phyloP scores from a whole-genome alignment of 192 early-diverging fungal genomes.

The Dimargaris xerosporica region DNA sequence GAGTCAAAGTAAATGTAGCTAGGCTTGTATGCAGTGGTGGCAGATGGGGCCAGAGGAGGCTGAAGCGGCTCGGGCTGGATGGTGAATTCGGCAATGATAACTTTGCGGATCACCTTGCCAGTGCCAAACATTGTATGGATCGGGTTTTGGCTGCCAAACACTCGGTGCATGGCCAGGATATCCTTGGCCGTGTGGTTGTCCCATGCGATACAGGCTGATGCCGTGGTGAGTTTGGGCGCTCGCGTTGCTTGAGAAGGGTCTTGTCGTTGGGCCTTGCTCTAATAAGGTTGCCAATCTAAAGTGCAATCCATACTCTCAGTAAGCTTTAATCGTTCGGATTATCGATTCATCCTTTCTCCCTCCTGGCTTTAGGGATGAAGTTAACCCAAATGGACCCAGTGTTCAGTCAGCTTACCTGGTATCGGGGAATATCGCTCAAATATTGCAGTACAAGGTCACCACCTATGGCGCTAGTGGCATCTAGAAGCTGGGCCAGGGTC shows the following conservation, averaged over 20 bases:
- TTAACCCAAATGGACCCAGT: slow-evolving; percentile 6
- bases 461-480: neutral
- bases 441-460: neutral
- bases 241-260: slow-evolving; percentile 19
- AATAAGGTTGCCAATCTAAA: neutral
- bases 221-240: slow-evolving; percentile 4
- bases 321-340: neutral
- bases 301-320: slow-evolving; percentile 11
- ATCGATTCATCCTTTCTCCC: neutral
- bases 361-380: neutral
- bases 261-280: slow-evolving; percentile 18
- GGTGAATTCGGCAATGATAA: neutral
- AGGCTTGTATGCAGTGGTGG: no score
- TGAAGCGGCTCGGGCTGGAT: no score
- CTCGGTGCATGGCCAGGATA: neutral
- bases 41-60: no score
- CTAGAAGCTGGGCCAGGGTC: neutral
- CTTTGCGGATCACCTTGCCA: neutral
- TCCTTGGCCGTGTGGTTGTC: neutral
- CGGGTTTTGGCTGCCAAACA: neutral
- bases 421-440: neutral
- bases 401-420: slow-evolving; percentile 18
- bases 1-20: no score
- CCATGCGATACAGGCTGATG: neutral
- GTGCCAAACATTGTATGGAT: neutral